These are phyloP conservation scores for Senna tora DNA, from an alignment of 306 rosid species.

Conservation along the genomic window DNA sequence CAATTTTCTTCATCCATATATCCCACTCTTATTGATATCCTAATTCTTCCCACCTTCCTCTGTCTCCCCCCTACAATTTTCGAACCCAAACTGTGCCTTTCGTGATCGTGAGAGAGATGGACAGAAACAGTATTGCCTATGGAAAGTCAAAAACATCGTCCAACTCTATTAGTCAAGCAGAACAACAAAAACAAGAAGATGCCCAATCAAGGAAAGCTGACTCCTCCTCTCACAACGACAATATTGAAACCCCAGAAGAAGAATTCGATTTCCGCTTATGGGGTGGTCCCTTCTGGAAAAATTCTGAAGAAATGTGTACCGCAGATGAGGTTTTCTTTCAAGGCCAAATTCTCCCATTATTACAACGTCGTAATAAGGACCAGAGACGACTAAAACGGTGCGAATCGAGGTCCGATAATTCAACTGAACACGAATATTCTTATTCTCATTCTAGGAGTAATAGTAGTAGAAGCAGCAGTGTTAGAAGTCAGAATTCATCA, in stretches of 20 bases:
- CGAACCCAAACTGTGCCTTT: not conserved
- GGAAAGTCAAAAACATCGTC: constrained; percentile 22
- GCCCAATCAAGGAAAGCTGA: constrained; percentile 26
- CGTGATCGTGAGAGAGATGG: constrained; percentile 53
- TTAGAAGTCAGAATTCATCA: constrained; percentile 53
- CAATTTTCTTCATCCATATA: constrained; percentile 15
- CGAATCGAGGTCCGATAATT: constrained; percentile 47
- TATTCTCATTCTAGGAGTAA: constrained; percentile 40
- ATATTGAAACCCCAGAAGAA: constrained; percentile 43
- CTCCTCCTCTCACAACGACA: not conserved
- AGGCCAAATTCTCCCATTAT: constrained; percentile 69
- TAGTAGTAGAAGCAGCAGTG: constrained; percentile 62
- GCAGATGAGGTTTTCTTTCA: constrained; percentile 79
- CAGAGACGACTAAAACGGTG: constrained; percentile 10
- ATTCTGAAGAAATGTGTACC: constrained; percentile 59
- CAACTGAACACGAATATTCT: constrained; percentile 43
- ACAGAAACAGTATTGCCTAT: constrained; percentile 10
- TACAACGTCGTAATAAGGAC: constrained; percentile 19
- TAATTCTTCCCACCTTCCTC: constrained; percentile 7
- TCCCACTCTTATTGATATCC: constrained; percentile 27
- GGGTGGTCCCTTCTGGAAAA: constrained; percentile 37
- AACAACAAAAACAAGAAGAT: constrained; percentile 44
- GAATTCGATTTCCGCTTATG: constrained; percentile 63
- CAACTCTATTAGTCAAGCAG: not conserved
- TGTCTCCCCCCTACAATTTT: constrained; percentile 15